Base-by-base conservation (phyloP, 768 basidiomycete genomes). In the Pleurotus citrinopileatus region DNA sequence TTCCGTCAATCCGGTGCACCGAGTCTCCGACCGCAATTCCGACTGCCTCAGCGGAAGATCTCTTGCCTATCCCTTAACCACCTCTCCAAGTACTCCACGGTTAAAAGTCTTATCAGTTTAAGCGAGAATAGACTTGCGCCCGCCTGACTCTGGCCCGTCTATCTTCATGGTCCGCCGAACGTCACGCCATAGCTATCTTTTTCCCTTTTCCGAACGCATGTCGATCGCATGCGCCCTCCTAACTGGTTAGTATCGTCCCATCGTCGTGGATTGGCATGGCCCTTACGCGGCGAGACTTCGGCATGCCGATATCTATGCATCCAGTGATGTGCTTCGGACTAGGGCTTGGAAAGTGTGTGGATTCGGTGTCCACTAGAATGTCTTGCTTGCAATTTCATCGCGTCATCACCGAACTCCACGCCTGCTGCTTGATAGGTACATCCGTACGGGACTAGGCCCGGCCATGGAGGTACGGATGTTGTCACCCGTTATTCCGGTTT, bases 91-190 rank as follows among this genome's bases (percentile, higher is more conserved):
- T n/a, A 40, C 38, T 19, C 38, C 17, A 19, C 7, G 7, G 13
- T 40, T n/a, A 40, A n/a, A 40, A 13, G 38, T 40, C 38, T 40
- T 40, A 40, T 40, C 38, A n/a, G 38, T 9, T 34, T n/a, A n/a
- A 34, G 10, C 32, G 9, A 34, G 32, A 34, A 40, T 12, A 9
- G 7, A n/a, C 38, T 19, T 40, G 10, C 19, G 29, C 29, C 13
- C 13, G 6, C 38, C 38, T 40, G 38, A 19, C 5, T 19, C 10
- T 40, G 38, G 38, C 38, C n/a, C 38, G 38, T 40, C 29, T 51
- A 51, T 51, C 48, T 34, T 26, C n/a, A 36, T 51, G 48, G 48
- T 51, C 48, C 48, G 48, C 20, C 13, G 48, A 37, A 51, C 34
- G 32, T 32, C 48, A 51, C 48, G 48, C 29, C 27, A 47, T 20